Conservation (phyloP, 768 basidiomycete genomes). For the Macrolepiota albuminosa region DNA sequence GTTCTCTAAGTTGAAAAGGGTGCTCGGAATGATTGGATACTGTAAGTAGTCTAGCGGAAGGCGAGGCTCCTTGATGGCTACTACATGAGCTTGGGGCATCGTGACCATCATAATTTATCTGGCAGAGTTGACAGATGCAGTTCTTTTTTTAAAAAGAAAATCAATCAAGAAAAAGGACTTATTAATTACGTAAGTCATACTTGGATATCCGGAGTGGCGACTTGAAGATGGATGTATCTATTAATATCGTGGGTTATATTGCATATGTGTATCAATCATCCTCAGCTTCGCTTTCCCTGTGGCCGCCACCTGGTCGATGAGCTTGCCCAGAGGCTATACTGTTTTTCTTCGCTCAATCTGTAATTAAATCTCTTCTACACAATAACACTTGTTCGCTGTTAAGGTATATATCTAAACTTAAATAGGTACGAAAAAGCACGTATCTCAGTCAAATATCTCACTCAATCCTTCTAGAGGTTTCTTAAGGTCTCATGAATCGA, state of each 20-base stretch:
- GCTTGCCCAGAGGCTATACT: neutral
- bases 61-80: neutral
- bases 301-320: neutral
- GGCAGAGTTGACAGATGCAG: neutral
- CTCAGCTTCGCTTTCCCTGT: neutral
- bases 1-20: neutral
- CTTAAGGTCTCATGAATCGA: conserved; percentile 7
- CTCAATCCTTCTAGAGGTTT: neutral
- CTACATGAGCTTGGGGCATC: neutral
- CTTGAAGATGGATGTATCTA: neutral
- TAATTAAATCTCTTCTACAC: neutral
- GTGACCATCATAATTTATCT: neutral
- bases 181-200: conserved; percentile 3
- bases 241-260: conserved; percentile 2
- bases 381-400: neutral
- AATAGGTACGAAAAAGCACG: neutral
- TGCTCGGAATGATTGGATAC: neutral
- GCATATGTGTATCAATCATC: conserved; percentile 6
- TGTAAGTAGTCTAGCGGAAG: neutral
- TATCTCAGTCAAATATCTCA: neutral
- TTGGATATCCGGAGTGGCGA: neutral
- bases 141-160: neutral
- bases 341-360: neutral
- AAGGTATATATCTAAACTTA: neutral
- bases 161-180: neutral